Percentiles rank a stretch among this genome's conserved stretches.
phyloP scores from a whole-genome alignment of 2,329 filamentous ascomycete genomes.

The Xylaria sp. region DNA sequence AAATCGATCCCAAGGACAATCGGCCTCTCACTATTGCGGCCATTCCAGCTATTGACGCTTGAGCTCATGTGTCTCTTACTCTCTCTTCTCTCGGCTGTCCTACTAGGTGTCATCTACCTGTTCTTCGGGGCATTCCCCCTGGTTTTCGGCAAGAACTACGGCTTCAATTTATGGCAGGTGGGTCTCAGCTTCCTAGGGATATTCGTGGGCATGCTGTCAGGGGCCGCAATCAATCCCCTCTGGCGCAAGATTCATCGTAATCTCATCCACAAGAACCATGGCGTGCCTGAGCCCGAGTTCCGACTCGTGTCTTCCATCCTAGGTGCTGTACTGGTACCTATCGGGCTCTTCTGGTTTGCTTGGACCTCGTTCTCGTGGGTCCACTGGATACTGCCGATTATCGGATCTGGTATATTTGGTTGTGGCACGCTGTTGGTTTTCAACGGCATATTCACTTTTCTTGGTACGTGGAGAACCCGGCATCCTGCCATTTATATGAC shows the following conservation, averaged over 20 bases:
- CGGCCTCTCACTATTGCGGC: conserved; percentile 69
- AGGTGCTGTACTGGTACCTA: conserved; percentile 81
- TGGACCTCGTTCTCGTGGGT: conserved; percentile 83
- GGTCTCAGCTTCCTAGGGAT: conserved; percentile 83
- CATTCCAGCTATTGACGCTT: conserved; percentile 80
- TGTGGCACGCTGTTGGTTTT: conserved; percentile 80
- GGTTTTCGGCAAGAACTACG: conserved; percentile 79
- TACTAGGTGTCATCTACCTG: conserved; percentile 89
- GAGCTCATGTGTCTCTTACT: conserved; percentile 89
- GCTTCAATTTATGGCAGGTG: conserved; percentile 80
- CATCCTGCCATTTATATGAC: background rate
- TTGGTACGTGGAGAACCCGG: conserved; percentile 63
- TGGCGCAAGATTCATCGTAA: conserved; percentile 70
- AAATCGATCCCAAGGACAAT: conserved; percentile 74
- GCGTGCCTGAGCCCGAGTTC: conserved; percentile 84
- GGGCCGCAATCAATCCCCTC: conserved; percentile 71
- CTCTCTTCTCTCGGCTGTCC: conserved; percentile 82
- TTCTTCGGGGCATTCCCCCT: conserved; percentile 91
- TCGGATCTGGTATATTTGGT: conserved; percentile 78
- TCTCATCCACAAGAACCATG: conserved; percentile 64
- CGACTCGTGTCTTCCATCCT: conserved; percentile 79
- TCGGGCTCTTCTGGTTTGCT: conserved; percentile 87
- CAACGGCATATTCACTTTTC: conserved; percentile 87
- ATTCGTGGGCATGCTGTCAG: conserved; percentile 73
- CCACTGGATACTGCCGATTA: conserved; percentile 80